Evolutionary conservation across 2,329 filamentous ascomycete genomes (phyloP), one percentile per base, ranked within the genome.

Genomic region (Penicillium hesseltinei): DNA sequence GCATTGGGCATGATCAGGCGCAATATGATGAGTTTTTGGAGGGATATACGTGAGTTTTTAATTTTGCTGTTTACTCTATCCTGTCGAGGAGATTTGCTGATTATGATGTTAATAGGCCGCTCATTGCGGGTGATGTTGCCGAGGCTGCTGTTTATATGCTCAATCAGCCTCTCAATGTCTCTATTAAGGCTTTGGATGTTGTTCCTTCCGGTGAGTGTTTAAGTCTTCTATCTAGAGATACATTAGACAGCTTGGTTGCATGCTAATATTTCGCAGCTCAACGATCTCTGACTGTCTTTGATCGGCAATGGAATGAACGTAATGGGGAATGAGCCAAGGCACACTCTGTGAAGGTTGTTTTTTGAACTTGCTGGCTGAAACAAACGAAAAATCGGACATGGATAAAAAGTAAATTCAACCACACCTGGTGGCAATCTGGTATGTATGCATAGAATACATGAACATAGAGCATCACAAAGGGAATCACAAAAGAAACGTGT

Each of bases 111-210:
- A 63, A 15, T 33, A 33, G 62, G 62, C 78, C 78, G 0, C 66
- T 81, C 13, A 61, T 77, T 36, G 68, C 77, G 1, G 69, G 75
- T 2, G 77, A 81, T 62, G 69, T 81, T 31, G 78, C 78, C 0
- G 71, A 76, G 2, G 72, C 72, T 4, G 77, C 74, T 2, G 65
- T 75, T 1, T 80, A 72, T 51, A 77, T 81, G 76, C 62, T 82
- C 40, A 67, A 62, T 10, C 71, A 73, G 58, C 73, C 75, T 5
- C 68, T 74, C 36, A 72, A 75, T 53, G 69, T 78, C 4, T 75
- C 73, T 17, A 66, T 81, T 2, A 81, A 80, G 67, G 78, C 78
- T 2, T 47, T 81, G 51, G 78, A 81, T 68, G 71, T 80, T 19
- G 77, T 81, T 29, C 77, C 78, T 5, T 66, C 65, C 1, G 62